phyloP scores from a whole-genome alignment of 306 rosid species.

The Casuarina equisetifolia region DNA sequence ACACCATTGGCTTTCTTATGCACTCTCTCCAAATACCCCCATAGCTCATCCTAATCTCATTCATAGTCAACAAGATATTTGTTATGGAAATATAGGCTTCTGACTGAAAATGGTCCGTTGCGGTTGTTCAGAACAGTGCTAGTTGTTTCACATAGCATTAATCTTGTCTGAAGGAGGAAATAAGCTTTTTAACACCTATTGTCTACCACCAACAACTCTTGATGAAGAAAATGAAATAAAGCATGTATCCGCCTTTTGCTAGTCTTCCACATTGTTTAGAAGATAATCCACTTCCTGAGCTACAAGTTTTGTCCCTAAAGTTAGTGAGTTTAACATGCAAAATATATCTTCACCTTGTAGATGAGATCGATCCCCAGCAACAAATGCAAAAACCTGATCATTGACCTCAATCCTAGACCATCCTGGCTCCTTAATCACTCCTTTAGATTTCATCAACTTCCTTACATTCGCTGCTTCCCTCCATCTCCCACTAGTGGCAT shows the following conservation, averaged over 20 bases:
- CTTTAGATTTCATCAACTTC: slow-evolving; percentile 69
- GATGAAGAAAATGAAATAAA: background rate
- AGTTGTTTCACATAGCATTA: too few species aligned
- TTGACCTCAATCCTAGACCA: slow-evolving; percentile 78
- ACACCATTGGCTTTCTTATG: background rate
- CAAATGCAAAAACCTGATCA: slow-evolving; percentile 51
- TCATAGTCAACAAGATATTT: background rate
- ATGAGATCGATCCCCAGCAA: slow-evolving; percentile 65
- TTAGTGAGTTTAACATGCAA: slow-evolving; percentile 48
- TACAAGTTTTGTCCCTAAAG: slow-evolving; percentile 36
- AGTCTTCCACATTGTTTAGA: slow-evolving; percentile 38
- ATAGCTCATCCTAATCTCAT: background rate
- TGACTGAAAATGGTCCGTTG: background rate
- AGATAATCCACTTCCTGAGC: slow-evolving; percentile 33
- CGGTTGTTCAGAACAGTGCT: background rate
- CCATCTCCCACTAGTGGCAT: slow-evolving; percentile 70
- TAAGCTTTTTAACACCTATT: background rate
- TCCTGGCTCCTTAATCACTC: slow-evolving; percentile 76
- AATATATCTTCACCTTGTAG: slow-evolving; percentile 52
- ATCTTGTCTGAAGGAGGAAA: too few species aligned
- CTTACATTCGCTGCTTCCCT: slow-evolving; percentile 66
- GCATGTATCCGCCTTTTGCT: slow-evolving; percentile 19
- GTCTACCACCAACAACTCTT: slow-evolving; percentile 1
- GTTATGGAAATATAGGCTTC: background rate
- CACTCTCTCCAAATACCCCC: background rate